phyloP scores from a whole-genome alignment of 2,329 filamentous ascomycete species.

The Colletotrichum filicis region DNA sequence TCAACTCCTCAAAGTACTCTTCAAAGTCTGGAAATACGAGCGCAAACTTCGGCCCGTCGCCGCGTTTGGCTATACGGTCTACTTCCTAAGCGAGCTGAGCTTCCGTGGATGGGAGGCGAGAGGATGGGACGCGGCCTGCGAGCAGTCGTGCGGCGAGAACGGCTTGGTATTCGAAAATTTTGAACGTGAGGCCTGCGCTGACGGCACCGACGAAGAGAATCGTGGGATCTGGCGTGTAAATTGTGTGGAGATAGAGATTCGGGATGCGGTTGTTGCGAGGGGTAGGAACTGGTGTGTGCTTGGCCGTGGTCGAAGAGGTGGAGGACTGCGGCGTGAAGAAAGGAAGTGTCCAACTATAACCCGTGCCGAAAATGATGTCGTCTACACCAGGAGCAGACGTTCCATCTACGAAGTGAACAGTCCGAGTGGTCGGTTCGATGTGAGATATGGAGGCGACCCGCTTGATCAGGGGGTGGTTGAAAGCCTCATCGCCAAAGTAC shows the following conservation, averaged over 20 bases:
- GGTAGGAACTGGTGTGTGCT: background rate
- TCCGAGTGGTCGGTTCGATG: conserved; percentile 51
- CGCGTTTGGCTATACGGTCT: conserved; percentile 62
- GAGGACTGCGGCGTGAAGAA: conserved; percentile 65
- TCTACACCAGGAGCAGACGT: conserved; percentile 64
- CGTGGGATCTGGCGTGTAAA: conserved; percentile 63
- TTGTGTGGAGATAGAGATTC: conserved; percentile 67
- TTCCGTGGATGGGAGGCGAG: conserved; percentile 56
- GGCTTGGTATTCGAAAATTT: conserved; percentile 76
- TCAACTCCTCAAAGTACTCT: conserved; percentile 70
- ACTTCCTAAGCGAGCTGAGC: conserved; percentile 68
- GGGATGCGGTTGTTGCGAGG: conserved; percentile 66
- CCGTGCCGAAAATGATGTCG: conserved; percentile 74
- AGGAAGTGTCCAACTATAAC: conserved; percentile 72
- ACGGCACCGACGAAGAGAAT: conserved; percentile 69
- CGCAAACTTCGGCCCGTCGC: conserved; percentile 68
- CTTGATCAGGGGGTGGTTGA: conserved; percentile 63
- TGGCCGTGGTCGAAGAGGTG: conserved; percentile 39
- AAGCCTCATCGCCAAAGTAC: conserved; percentile 69
- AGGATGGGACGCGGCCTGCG: conserved; percentile 55
- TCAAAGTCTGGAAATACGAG: conserved; percentile 71
- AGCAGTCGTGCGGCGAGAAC: conserved; percentile 69
- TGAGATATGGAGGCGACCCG: conserved; percentile 58
- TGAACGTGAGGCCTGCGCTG: conserved; percentile 70
- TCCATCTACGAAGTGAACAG: conserved; percentile 67